These are phyloP conservation scores for Termitomyces sp. DNA, from an alignment of 768 basidiomycete genomes.

Conservation along the genomic window DNA sequence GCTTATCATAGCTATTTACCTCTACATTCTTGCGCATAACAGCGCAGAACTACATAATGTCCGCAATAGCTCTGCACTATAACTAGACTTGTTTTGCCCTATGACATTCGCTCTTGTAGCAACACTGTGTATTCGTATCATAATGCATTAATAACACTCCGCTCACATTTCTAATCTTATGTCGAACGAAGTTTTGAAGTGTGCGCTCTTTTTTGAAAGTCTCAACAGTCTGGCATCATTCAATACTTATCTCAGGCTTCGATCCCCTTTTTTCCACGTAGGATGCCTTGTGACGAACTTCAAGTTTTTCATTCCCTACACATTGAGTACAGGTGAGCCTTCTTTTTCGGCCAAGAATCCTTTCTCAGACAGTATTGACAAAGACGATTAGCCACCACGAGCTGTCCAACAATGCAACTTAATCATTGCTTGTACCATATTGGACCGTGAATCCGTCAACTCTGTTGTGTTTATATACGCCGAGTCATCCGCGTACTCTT, in stretches of 20 bases:
- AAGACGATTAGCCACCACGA: neutral
- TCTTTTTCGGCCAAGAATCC: neutral
- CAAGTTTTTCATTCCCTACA: too few species aligned
- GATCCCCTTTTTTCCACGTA: too few species aligned
- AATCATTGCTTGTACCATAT: neutral
- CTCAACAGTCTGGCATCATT: neutral
- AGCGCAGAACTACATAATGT: neutral
- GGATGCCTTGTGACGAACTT: neutral
- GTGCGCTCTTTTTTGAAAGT: neutral
- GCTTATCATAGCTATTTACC: neutral
- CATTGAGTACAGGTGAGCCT: neutral
- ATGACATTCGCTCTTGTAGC: constrained; percentile 11
- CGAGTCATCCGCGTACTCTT: neutral
- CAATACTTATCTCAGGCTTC: neutral
- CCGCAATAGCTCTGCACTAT: constrained; percentile 6
- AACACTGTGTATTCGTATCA: constrained; percentile 13
- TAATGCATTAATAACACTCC: constrained; percentile 10
- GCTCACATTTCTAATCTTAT: neutral
- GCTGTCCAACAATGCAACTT: neutral
- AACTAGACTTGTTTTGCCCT: constrained; percentile 10
- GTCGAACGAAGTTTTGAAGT: neutral
- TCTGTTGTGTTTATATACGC: neutral
- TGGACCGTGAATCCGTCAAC: neutral
- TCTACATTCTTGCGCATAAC: neutral
- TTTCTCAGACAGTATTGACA: neutral